Evolutionary conservation across 2,329 filamentous ascomycete species (phyloP).

Genomic region (Penicillium hesseltinei): DNA sequence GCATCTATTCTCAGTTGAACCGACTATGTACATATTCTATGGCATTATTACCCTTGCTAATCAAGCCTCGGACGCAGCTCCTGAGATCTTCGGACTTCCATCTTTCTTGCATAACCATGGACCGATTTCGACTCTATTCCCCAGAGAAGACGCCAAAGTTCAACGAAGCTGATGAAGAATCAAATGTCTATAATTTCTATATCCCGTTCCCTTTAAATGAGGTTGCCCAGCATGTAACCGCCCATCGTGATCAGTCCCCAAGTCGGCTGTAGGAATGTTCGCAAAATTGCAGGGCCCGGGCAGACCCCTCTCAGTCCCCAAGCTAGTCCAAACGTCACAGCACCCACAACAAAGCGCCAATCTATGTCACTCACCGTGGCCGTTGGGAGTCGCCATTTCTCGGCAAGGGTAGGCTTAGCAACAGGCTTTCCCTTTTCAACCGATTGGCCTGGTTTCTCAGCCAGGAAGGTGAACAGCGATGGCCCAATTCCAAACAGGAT

Average conservation of each 20-base stretch:
- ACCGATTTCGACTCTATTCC: background rate
- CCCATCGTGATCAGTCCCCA: conserved; percentile 50
- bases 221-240: conserved; percentile 47
- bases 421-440: conserved; percentile 22
- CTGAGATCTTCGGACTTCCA: background rate
- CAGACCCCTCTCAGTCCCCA: conserved; percentile 54
- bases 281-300: conserved; percentile 52
- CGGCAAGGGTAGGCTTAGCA: conserved; percentile 42
- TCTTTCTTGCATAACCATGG: background rate
- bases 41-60: conserved; percentile 3
- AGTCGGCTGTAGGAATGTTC: conserved; percentile 46
- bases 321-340: conserved; percentile 49
- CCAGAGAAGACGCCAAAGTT: background rate
- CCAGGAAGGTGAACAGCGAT: conserved; percentile 40
- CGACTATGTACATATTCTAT: background rate
- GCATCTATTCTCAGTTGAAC: background rate
- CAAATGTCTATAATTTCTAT: background rate
- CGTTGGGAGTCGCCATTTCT: conserved; percentile 45
- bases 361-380: conserved; percentile 49
- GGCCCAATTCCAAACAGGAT: conserved; percentile 52
- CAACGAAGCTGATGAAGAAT: background rate
- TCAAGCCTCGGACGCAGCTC: background rate
- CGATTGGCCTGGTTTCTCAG: conserved; percentile 29
- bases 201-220: conserved; percentile 21
- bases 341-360: conserved; percentile 49